Evolutionary conservation across 2,329 filamentous ascomycete genomes (phyloP).

Genomic region (Talaromyces sp.): DNA sequence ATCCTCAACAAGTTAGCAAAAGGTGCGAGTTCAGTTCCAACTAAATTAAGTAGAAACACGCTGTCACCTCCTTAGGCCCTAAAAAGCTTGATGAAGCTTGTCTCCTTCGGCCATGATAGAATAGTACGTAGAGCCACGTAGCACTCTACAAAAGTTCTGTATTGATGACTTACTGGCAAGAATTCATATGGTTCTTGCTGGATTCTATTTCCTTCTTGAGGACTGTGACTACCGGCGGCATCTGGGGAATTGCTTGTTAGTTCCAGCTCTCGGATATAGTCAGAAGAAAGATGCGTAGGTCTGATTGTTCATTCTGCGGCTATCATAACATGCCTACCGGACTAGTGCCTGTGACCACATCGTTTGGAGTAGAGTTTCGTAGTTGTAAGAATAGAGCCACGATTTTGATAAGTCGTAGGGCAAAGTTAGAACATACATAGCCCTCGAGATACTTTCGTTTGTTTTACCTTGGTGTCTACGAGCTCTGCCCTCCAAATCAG

Average conservation of each 20-base stretch:
- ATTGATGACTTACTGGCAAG: not conserved
- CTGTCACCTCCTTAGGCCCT: not conserved
- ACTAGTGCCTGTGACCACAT: not conserved
- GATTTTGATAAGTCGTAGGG: not conserved
- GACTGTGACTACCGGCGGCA: not conserved
- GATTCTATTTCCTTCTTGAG: not conserved
- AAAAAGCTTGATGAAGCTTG: not conserved
- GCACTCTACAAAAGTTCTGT: not conserved
- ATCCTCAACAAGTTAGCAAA: not conserved
- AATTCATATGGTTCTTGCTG: not conserved
- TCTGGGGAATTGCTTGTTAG: not conserved
- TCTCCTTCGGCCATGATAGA: not conserved
- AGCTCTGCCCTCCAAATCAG: not conserved
- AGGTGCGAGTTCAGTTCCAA: not conserved
- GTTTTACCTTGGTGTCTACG: not conserved
- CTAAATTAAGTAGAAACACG: not conserved
- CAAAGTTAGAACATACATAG: not conserved
- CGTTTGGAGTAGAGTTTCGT: not conserved
- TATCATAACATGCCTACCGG: not conserved
- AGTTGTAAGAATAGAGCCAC: no score
- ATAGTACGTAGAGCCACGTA: not conserved
- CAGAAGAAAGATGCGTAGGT: not conserved
- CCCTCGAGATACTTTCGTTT: not conserved
- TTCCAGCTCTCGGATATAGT: no score
- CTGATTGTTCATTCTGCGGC: not conserved